Evolutionary conservation across 2,329 filamentous ascomycete genomes (phyloP), one percentile per base, ranked within the genome.

Genomic region (Ophiostoma pallidulum): DNA sequence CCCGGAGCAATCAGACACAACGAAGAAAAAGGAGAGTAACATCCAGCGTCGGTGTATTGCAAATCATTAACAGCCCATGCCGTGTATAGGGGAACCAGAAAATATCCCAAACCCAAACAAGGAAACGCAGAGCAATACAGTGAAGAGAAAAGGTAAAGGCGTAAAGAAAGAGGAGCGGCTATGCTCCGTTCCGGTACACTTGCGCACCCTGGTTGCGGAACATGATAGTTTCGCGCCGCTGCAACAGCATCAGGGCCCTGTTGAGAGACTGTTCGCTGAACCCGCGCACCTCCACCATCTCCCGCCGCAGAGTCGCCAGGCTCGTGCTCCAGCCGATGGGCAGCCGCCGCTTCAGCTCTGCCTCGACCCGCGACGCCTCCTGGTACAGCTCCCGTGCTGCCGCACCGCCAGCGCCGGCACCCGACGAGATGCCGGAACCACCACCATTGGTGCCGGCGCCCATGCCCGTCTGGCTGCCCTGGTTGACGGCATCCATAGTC

Each of bases 301-400:
- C 92, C 39, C 87, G 77, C 53, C 86, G 79, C 54, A 98, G 67
- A 2, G 87, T 94, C 0, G 86, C 85, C 49, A 97, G 66, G 59
- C 86, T 94, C 2, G 91, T 95, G 60, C 86, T 92, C 87, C 91
- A 98, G 18, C 92, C 92, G 56, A 98, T 92, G 1, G 92, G 90
- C 57, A 98, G 70, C 22, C 91, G 77, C 49, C 88, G 78, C 66
- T 87, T 83, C 44, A 98, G 71, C 69, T 97, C 92, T 14, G 88
- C 80, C 66, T 97, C 92, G 5, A 97, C 78, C 57, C 87, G 88
- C 55, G 75, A 74, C 6, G 87, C 86, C 64, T 97, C 92, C 43
- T 95, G 88, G 66, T 94, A 91, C 48, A 97, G 71, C 66, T 97
- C 91, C 53, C 87, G 84, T 60, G 82, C 89, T 32, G 86, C 87